Evolutionary conservation across 2,329 filamentous ascomycete genomes (phyloP), one percentile per base, ranked within the genome.

Genomic region (Colletotrichum agaves): DNA sequence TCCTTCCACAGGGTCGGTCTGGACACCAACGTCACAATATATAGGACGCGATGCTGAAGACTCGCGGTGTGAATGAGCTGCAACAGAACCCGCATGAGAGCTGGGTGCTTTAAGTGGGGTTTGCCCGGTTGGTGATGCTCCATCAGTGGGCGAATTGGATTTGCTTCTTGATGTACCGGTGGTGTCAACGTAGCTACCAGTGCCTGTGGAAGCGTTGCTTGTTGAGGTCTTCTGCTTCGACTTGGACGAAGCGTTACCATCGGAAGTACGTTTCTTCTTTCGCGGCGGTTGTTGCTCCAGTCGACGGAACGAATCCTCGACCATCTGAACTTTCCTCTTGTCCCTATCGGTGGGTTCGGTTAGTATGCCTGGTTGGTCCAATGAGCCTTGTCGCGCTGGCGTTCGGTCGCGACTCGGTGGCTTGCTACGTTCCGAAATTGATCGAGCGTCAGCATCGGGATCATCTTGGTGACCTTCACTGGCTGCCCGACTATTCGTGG

Each of bases 401-500:
- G 90, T 91, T 71, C 87, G 82, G 71, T 92, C 90, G 61, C 90
- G 85, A 73, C 89, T 91, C 0, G 87, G 84, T 10, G 89, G 87
- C 74, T 92, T 92, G 79, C 88, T 90, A 68, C 85, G 84, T 7
- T 21, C 82, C 11, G 87, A 84, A 1, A 80, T 78, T 0, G 84
- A 85, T 27, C 78, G 78, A 23, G 73, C 79, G 67, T 90, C 88
- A 39, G 84, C 81, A 33, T 90, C 88, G 12, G 71, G 74, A 27
- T 88, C 86, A 5, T 91, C 88, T 39, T 78, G 75, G 21, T 85
- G 86, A 8, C 85, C 87, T 75, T 91, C 89, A 74, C 89, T 91
- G 46, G 86, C 82, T 59, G 88, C 88, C 57, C 88, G 84, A 73
- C 88, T 91, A 71, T 89, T 89, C 5, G 84, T 87, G 35, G 87